Evolutionary conservation across 768 basidiomycete genomes (phyloP), one percentile per base, ranked within the genome.

Genomic region (Suillus plorans): DNA sequence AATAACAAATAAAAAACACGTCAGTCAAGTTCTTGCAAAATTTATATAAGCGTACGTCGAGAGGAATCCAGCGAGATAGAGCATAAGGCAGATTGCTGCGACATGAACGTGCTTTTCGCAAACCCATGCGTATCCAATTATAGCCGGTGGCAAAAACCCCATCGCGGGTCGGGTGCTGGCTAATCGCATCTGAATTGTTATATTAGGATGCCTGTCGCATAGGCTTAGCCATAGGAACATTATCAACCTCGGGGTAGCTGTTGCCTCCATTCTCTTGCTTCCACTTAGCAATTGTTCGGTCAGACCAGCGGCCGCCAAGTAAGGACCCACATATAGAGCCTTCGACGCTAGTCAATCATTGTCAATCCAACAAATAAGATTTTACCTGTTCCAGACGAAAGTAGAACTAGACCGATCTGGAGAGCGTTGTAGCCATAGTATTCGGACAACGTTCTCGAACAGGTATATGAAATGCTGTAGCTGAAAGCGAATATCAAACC

Each of bases 41-140:
- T 31, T 14, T 16, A 49, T 16, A 20, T 3, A 13, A 9, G 76
- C 86, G 69, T 66, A 91, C 90, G 91, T 86, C 8, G 84, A 80
- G 63, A 87, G 82, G 69, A 91, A 88, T 5, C 92, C 93, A 14
- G 82, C 77, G 41, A 86, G 70, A 74, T 93, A 91, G 8, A 95
- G 80, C 69, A 86, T 80, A 6, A 90, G 81, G 70, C 90, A 87
- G 8, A 92, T 80, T 0, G 82, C 89, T 2, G 87, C 82, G 52
- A 94, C 78, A 68, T 90, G 82, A 1, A 86, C 80, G 50, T 83
- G 84, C 64, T 85, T 70, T 60, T 88, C 76, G 58, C 84, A 85
- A 2, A 88, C 80, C 92, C 92, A 94, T 1, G 84, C 94, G 70
- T 90, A 90, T 0, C 81, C 86, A 25, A 91, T 69, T 41, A 88